These are phyloP conservation scores for Aspergillus sp. DNA, from an alignment of 2,329 filamentous ascomycete genomes.

Conservation along the genomic window DNA sequence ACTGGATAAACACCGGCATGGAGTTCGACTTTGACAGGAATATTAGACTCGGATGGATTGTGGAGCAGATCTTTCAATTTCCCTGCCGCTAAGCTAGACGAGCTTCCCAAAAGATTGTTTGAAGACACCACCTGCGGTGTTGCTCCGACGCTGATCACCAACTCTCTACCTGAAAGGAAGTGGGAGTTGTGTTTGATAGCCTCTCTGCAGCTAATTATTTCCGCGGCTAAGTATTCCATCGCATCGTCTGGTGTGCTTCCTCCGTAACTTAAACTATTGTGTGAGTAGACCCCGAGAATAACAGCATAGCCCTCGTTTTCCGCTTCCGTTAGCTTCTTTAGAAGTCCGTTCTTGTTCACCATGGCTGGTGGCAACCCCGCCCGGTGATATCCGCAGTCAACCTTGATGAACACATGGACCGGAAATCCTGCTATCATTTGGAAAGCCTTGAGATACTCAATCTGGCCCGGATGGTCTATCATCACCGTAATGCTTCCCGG, in stretches of 20 bases:
- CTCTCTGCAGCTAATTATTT: conserved; percentile 47
- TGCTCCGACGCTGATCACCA: conserved; percentile 64
- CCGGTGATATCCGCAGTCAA: conserved; percentile 66
- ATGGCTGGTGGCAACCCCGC: conserved; percentile 57
- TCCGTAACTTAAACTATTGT: conserved; percentile 66
- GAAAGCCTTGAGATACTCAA: conserved; percentile 45
- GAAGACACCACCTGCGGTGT: conserved; percentile 66
- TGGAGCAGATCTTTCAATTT: conserved; percentile 23
- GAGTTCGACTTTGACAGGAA: conserved; percentile 52
- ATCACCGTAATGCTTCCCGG: conserved; percentile 55
- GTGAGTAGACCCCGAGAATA: conserved; percentile 63
- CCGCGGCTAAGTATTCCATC: conserved; percentile 51
- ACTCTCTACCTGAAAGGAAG: conserved; percentile 16
- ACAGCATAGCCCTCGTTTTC: conserved; percentile 22
- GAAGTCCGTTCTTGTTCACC: conserved; percentile 25
- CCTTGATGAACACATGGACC: conserved; percentile 61
- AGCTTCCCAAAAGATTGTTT: conserved; percentile 48
- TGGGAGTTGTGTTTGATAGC: conserved; percentile 17
- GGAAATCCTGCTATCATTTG: conserved; percentile 37
- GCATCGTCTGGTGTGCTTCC: conserved; percentile 51
- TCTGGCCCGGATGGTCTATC: conserved; percentile 61
- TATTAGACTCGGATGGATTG: conserved; percentile 1
- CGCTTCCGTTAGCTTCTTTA: conserved; percentile 19
- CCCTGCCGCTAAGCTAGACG: conserved; percentile 26
- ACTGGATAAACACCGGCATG: conserved; percentile 72